These are phyloP conservation scores for Odonthalia washingtoniensis DNA, from an alignment of 31 red algal genomes.

Conservation along the genomic window DNA sequence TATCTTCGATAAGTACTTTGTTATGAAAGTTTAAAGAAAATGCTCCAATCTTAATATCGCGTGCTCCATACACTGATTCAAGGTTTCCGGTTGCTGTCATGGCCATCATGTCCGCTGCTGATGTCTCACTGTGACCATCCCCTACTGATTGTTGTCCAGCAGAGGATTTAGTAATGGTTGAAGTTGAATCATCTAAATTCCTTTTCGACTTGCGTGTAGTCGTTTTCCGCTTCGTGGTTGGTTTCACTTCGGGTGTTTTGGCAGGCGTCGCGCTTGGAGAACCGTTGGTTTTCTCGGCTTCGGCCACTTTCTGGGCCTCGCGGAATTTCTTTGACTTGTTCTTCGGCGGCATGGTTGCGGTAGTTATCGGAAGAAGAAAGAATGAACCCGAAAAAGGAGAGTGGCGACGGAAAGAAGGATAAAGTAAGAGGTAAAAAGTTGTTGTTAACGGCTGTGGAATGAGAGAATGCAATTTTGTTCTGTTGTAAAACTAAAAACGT, in stretches of 20 bases:
- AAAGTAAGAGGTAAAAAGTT: too few relatives aligned
- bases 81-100: constrained; percentile 74
- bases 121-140: constrained; percentile 14
- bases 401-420: too few relatives aligned
- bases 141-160: neutral
- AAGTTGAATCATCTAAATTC: constrained; percentile 64
- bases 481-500: too few relatives aligned
- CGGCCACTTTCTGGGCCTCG: constrained; percentile 63
- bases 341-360: constrained; percentile 70
- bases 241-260: too few relatives aligned
- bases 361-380: constrained; percentile 12
- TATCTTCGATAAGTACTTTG: constrained; percentile 89
- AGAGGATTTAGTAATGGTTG: constrained; percentile 50
- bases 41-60: constrained; percentile 88
- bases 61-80: constrained; percentile 69
- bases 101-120: constrained; percentile 51
- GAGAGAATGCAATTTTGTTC: too few relatives aligned
- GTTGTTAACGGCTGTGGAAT: too few relatives aligned
- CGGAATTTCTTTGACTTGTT: constrained; percentile 93
- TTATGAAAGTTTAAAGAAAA: constrained; percentile 91
- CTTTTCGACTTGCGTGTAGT: constrained; percentile 1
- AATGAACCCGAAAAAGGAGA: too few relatives aligned
- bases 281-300: constrained; percentile 53
- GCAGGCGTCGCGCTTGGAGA: constrained; percentile 6
- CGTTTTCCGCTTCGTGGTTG: constrained; percentile 14